These are phyloP conservation scores for Pythium scleroteichum DNA, from an alignment of 352 stramenopile genomes.

Conservation along the genomic window DNA sequence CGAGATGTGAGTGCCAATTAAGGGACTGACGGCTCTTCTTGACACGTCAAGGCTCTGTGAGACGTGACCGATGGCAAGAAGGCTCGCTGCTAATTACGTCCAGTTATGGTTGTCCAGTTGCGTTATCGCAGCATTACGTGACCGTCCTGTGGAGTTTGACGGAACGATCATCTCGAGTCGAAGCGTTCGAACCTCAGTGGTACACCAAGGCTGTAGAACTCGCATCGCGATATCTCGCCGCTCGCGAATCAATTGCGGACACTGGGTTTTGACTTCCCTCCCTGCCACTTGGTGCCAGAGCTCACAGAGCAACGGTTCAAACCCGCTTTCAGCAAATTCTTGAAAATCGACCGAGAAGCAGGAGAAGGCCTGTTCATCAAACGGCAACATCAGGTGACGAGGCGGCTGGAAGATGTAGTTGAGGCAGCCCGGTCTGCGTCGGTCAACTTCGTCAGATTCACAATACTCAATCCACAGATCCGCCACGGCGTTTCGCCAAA, in stretches of 20 bases:
- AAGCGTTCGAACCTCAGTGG: background rate
- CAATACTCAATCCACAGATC: constrained; percentile 12
- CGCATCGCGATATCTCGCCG: background rate
- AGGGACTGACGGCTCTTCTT: no score
- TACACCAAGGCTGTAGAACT: no score
- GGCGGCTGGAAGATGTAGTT: background rate
- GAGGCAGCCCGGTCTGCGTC: no score
- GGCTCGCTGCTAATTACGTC: no score
- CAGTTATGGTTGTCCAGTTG: no score
- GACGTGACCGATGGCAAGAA: no score
- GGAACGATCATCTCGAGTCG: constrained; percentile 8
- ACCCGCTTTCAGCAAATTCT: background rate
- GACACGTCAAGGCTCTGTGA: no score
- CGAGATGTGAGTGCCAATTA: no score
- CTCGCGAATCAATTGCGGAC: background rate
- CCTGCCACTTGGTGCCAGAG: constrained; percentile 7
- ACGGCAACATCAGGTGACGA: background rate
- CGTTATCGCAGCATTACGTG: no score
- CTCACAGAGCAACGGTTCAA: background rate
- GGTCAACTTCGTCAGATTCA: no score
- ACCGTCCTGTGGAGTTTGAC: background rate
- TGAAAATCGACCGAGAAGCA: constrained; percentile 7
- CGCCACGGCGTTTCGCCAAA: constrained; percentile 7
- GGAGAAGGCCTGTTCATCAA: constrained; percentile 5
- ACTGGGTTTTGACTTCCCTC: background rate